These are phyloP conservation scores for Teratosphaeria gauchensis DNA, from an alignment of 2,329 filamentous ascomycete genomes.

Conservation along the genomic window DNA sequence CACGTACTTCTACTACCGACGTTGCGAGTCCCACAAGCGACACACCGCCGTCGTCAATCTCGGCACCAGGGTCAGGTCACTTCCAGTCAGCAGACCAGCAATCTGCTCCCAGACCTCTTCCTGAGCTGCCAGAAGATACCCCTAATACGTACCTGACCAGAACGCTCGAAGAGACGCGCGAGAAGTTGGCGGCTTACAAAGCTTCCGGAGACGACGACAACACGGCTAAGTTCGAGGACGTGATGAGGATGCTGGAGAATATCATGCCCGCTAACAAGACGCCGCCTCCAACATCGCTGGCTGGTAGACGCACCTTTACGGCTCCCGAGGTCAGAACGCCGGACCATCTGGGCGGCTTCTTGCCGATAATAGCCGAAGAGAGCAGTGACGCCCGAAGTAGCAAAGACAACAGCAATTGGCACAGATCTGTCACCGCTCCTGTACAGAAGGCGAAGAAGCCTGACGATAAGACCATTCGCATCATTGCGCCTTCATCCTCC, in stretches of 20 bases:
- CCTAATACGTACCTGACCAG: slow-evolving; percentile 44
- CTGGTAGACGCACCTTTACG: slow-evolving; percentile 31
- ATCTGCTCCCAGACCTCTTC: slow-evolving; percentile 32
- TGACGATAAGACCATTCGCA: slow-evolving; percentile 42
- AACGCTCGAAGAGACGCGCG: slow-evolving; percentile 49
- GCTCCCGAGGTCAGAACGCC: slow-evolving; percentile 30
- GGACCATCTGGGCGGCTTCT: slow-evolving; percentile 22
- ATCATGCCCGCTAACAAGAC: slow-evolving; percentile 20
- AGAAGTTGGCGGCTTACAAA: slow-evolving; percentile 44
- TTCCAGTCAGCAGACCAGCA: slow-evolving; percentile 14
- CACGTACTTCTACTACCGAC: slow-evolving; percentile 29
- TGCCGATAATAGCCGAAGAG: slow-evolving; percentile 47
- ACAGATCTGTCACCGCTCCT: slow-evolving; percentile 35
- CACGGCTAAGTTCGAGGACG: slow-evolving; percentile 46
- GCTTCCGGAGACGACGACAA: slow-evolving; percentile 34
- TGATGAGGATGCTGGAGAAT: slow-evolving; percentile 40
- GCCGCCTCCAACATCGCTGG: slow-evolving; percentile 18
- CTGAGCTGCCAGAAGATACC: slow-evolving; percentile 37
- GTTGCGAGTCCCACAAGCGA: slow-evolving; percentile 32
- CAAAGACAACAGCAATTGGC: slow-evolving; percentile 28
- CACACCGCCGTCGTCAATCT: slow-evolving; percentile 44
- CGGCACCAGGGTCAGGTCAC: slow-evolving; percentile 19
- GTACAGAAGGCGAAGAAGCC: slow-evolving; percentile 21
- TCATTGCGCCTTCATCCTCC: slow-evolving; percentile 45
- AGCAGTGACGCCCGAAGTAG: slow-evolving; percentile 22